Percentiles rank a stretch among this genome's conserved stretches.
Conservation (phyloP, 164 flowering plant species). For the grape (Vitis vinifera) region DNA sequence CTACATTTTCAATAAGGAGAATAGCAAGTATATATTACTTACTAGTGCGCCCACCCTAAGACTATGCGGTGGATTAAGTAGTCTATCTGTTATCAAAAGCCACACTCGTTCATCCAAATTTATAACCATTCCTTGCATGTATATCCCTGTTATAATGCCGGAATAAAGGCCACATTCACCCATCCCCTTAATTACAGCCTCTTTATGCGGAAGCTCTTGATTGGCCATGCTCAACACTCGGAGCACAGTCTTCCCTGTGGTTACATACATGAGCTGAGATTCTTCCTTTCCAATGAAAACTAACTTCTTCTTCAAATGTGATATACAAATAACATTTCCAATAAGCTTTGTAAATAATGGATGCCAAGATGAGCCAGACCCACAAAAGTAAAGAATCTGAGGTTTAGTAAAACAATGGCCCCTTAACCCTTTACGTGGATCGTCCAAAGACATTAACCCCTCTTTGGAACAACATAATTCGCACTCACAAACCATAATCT, state of each 20-base stretch:
- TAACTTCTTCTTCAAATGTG: conserved; percentile 73
- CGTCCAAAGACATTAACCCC: not conserved
- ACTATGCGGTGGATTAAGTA: conserved; percentile 48
- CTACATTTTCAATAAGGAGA: not conserved
- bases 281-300: conserved; percentile 50
- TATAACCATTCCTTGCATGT: conserved; percentile 76
- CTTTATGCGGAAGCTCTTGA: conserved; percentile 2
- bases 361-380: conserved; percentile 58
- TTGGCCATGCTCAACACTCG: conserved; percentile 23
- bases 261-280: conserved; percentile 52
- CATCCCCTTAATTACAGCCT: conserved; percentile 28
- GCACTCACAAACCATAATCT: conserved; percentile 61
- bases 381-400: conserved; percentile 53
- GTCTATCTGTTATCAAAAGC: conserved; percentile 61
- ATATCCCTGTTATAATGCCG: conserved; percentile 72
- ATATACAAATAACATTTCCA: conserved; percentile 39
- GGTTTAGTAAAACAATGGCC: conserved; percentile 39
- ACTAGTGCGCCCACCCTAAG: conserved; percentile 80
- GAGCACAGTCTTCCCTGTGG: conserved; percentile 45
- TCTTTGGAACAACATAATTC: conserved; percentile 40
- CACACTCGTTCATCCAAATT: conserved; percentile 82
- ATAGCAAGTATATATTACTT: conserved; percentile 25
- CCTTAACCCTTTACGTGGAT: conserved; percentile 8
- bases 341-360: conserved; percentile 53
- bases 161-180: conserved; percentile 52